Percentiles rank a stretch among this genome's conserved stretches.
These are phyloP conservation scores for Fusarium sp. DNA, from an alignment of 2,329 filamentous ascomycete species.

Conservation along the genomic window DNA sequence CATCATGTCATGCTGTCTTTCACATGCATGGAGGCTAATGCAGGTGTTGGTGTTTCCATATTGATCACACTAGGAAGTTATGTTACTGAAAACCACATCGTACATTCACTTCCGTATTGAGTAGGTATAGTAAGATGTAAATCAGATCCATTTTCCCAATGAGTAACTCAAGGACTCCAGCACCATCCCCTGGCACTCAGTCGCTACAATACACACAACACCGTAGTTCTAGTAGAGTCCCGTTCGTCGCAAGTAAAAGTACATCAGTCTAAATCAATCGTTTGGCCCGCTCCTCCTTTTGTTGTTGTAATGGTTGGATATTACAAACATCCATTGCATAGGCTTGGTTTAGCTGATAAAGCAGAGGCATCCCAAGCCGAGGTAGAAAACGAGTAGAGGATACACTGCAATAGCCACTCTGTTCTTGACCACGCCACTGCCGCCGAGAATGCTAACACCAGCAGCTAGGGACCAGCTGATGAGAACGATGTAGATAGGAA, in stretches of 20 bases:
- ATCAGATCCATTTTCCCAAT: constrained; percentile 14
- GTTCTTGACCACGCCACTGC: constrained; percentile 95
- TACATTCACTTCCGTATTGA: constrained; percentile 15
- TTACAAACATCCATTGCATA: neutral
- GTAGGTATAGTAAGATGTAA: constrained; percentile 4
- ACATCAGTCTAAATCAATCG: constrained; percentile 30
- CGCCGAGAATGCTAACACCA: constrained; percentile 94
- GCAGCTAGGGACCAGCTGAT: constrained; percentile 94
- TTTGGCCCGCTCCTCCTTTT: constrained; percentile 15
- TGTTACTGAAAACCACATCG: neutral
- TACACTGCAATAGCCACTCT: constrained; percentile 94
- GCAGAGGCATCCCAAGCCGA: constrained; percentile 92
- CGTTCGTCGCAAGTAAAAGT: constrained; percentile 34
- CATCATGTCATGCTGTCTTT: constrained; percentile 1
- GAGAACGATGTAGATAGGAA: constrained; percentile 90
- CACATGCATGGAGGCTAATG: neutral
- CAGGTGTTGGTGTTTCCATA: constrained; percentile 9
- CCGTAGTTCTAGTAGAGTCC: constrained; percentile 22
- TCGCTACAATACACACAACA: constrained; percentile 21
- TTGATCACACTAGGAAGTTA: constrained; percentile 11
- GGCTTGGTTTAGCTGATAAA: constrained; percentile 81
- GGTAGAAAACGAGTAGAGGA: constrained; percentile 94
- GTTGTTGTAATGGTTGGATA: neutral
- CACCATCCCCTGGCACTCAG: constrained; percentile 11
- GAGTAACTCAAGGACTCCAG: constrained; percentile 3